Evolutionary conservation across 257 asterid genomes (phyloP).

Genomic region (Avicennia marina): DNA sequence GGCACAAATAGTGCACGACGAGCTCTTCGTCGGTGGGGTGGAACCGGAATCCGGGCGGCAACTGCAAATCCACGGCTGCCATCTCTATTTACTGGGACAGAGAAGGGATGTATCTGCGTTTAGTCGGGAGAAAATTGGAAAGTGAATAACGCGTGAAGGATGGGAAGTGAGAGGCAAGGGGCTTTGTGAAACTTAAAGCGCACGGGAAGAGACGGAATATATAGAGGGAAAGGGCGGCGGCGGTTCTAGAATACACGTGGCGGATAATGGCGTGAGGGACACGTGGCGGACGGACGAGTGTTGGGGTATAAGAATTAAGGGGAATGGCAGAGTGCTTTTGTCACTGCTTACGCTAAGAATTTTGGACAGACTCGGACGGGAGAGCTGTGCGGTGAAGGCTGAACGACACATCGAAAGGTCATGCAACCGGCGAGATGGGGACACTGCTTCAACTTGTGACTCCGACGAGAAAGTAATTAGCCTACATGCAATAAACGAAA

Average conservation of each 20-base stretch:
- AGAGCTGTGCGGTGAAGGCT: too few relatives aligned
- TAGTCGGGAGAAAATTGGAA: not conserved
- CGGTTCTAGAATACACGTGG: constrained; percentile 33
- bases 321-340: not conserved
- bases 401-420: constrained; percentile 36
- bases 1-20: constrained; percentile 71
- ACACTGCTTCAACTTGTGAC: too few relatives aligned
- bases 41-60: constrained; percentile 87
- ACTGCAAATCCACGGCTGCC: constrained; percentile 48
- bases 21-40: constrained; percentile 95
- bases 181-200: constrained; percentile 56
- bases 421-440: constrained; percentile 44
- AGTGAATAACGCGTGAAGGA: not conserved
- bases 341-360: not conserved
- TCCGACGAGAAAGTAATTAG: too few relatives aligned
- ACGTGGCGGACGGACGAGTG: constrained; percentile 6
- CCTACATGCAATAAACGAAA: too few relatives aligned
- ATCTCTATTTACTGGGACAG: constrained; percentile 14
- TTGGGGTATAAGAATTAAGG: too few relatives aligned
- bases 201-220: constrained; percentile 40
- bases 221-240: constrained; percentile 31
- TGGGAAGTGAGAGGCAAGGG: constrained; percentile 14
- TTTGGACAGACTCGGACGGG: not conserved
- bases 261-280: not conserved
- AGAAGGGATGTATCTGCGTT: not conserved